These are phyloP conservation scores for Candida rishiriensis DNA, from an alignment of 805 yeast genomes.

Conservation along the genomic window DNA sequence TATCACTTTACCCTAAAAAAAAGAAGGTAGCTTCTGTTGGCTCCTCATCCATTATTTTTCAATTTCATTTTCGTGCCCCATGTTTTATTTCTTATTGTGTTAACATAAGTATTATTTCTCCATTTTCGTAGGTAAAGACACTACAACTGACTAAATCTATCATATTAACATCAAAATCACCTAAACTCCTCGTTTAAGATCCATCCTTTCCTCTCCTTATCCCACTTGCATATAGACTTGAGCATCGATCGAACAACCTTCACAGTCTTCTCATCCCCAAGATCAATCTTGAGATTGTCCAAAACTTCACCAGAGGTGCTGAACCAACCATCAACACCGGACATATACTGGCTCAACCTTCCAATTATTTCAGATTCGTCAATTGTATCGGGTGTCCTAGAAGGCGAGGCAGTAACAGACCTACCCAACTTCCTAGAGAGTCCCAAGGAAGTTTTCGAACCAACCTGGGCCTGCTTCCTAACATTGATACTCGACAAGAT, in stretches of 20 bases:
- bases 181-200: conserved; percentile 50
- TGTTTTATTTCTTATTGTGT: background rate
- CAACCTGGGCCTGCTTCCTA: conserved; percentile 27
- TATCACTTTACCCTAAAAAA: background rate
- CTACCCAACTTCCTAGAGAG: too few relatives aligned
- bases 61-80: background rate
- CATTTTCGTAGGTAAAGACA: too few relatives aligned
- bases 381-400: conserved; percentile 1
- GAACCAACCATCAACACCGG: conserved; percentile 24
- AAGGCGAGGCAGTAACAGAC: background rate
- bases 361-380: conserved; percentile 17
- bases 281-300: conserved; percentile 25
- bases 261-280: conserved; percentile 50
- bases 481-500: conserved; percentile 46
- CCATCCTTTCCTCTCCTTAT: conserved; percentile 59
- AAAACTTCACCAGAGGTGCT: conserved; percentile 30
- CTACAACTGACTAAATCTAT: too few relatives aligned
- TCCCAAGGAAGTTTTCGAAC: too few relatives aligned
- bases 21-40: too few relatives aligned
- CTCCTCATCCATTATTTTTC: too few relatives aligned
- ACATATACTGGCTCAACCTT: conserved; percentile 25
- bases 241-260: conserved; percentile 64
- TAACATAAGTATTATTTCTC: too few relatives aligned
- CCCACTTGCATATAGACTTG: conserved; percentile 66
- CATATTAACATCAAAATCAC: conserved; percentile 4